Evolutionary conservation across 169 alveolate species (phyloP).

Genomic region (Eimeria falciformis): DNA sequence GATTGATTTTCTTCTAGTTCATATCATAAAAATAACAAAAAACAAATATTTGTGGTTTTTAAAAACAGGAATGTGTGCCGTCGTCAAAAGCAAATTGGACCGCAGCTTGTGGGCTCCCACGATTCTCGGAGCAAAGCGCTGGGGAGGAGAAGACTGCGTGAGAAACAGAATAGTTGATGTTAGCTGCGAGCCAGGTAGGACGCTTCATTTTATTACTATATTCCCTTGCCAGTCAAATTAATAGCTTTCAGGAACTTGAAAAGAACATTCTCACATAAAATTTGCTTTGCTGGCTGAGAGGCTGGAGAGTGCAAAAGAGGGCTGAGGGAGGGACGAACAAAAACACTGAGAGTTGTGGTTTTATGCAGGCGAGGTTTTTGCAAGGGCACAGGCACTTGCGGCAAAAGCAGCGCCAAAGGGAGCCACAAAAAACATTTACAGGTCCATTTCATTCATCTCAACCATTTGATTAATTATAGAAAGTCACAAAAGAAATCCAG

Average conservation of each 20-base stretch:
- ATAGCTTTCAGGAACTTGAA: no score
- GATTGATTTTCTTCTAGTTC: no score
- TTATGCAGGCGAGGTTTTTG: slow-evolving; percentile 2
- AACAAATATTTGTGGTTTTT: neutral
- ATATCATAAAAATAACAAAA: no score
- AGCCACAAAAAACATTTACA: slow-evolving; percentile 11
- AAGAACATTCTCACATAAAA: no score
- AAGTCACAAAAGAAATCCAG: no score
- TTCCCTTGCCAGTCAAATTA: no score
- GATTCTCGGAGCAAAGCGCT: slow-evolving; percentile 66
- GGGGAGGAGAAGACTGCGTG: slow-evolving; percentile 48
- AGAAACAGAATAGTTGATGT: slow-evolving; percentile 15
- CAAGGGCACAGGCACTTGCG: slow-evolving; percentile 17
- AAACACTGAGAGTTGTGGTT: neutral
- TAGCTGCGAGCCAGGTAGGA: slow-evolving; percentile 51
- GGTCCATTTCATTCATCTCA: neutral
- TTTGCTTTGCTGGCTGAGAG: no score
- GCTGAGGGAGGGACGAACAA: no score
- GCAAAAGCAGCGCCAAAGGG: slow-evolving; percentile 6
- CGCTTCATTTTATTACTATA: no score
- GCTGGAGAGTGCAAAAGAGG: no score
- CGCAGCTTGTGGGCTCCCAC: slow-evolving; percentile 72
- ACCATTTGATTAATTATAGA: no score
- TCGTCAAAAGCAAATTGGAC: slow-evolving; percentile 50
- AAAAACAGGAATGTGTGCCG: slow-evolving; percentile 75